phyloP scores from a whole-genome alignment of 2,329 filamentous ascomycete species.

The Arthroderma sp. region DNA sequence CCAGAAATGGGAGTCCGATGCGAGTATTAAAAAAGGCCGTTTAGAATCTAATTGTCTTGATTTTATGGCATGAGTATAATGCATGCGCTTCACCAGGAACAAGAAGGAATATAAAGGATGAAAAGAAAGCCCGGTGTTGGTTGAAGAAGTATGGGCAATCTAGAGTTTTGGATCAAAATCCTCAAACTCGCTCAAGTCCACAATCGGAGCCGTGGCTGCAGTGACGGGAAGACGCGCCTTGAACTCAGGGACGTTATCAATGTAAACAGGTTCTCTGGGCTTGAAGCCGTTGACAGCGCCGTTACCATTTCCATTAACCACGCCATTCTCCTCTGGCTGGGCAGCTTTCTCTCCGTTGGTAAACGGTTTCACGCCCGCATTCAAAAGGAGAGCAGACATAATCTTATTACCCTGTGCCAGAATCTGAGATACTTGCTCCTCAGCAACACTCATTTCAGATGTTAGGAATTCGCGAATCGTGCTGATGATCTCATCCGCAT shows the following conservation, averaged over 20 bases:
- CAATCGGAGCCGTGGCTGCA: constrained; percentile 57
- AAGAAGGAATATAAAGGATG: no score
- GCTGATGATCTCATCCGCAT: constrained; percentile 38
- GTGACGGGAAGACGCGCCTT: constrained; percentile 64
- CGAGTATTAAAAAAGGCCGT: no score
- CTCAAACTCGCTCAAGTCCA: constrained; percentile 71
- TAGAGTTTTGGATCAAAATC: constrained; percentile 72
- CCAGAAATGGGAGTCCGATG: no score
- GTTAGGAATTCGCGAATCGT: constrained; percentile 40
- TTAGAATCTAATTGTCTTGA: no score
- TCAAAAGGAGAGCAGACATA: constrained; percentile 35
- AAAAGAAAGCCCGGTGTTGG: no score
- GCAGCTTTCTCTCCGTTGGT: constrained; percentile 25
- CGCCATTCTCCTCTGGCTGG: constrained; percentile 12
- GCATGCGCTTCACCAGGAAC: no score
- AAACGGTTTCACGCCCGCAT: constrained; percentile 31
- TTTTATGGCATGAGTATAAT: no score
- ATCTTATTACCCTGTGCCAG: constrained; percentile 38
- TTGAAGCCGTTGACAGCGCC: constrained; percentile 20
- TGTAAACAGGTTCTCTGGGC: constrained; percentile 41
- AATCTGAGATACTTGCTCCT: constrained; percentile 37
- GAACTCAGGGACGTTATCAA: constrained; percentile 67
- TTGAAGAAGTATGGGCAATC: constrained; percentile 11
- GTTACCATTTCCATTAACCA: constrained; percentile 19
- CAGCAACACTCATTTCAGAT: constrained; percentile 35